phyloP scores from a whole-genome alignment of 768 basidiomycete genomes.

The Pisolithus marmoratus region DNA sequence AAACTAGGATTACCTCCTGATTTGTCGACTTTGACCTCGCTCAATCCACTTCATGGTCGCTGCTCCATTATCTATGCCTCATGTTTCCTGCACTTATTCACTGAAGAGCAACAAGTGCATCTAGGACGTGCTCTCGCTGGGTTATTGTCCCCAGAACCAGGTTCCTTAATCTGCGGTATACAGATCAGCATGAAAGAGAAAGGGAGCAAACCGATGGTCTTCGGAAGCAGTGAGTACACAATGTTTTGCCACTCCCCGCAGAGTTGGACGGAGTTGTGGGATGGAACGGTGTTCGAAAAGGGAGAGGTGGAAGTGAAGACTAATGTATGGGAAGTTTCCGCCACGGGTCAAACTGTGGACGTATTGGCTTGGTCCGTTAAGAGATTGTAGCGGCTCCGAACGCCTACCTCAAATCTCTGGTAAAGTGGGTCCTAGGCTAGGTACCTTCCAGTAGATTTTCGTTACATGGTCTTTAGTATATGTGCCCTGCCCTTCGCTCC shows the following conservation, averaged over 20 bases:
- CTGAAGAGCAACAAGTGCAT: slow-evolving; percentile 12
- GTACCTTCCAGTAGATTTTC: no score
- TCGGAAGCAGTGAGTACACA: no score
- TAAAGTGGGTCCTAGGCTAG: no score
- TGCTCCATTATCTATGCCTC: slow-evolving; percentile 43
- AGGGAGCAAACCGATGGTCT: not conserved
- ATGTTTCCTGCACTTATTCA: slow-evolving; percentile 36
- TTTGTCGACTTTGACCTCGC: slow-evolving; percentile 30
- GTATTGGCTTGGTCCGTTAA: not conserved
- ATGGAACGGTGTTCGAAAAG: slow-evolving; percentile 20
- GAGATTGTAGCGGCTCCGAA: not conserved
- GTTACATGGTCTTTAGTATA: no score
- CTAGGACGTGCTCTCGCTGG: slow-evolving; percentile 13
- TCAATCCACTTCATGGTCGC: slow-evolving; percentile 40
- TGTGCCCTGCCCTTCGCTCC: no score
- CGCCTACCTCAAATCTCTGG: no score
- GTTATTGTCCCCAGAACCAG: slow-evolving; percentile 17
- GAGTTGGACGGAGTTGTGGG: slow-evolving; percentile 15
- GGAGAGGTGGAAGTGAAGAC: slow-evolving; percentile 29
- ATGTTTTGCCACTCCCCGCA: slow-evolving; percentile 11
- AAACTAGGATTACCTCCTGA: slow-evolving; percentile 16
- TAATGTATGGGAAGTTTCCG: slow-evolving; percentile 4
- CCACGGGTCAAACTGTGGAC: not conserved
- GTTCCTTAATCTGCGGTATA: slow-evolving; percentile 18
- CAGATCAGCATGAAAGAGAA: slow-evolving; percentile 12